phyloP scores from a whole-genome alignment of 2,329 filamentous ascomycete genomes.

The Didymella lethalis region DNA sequence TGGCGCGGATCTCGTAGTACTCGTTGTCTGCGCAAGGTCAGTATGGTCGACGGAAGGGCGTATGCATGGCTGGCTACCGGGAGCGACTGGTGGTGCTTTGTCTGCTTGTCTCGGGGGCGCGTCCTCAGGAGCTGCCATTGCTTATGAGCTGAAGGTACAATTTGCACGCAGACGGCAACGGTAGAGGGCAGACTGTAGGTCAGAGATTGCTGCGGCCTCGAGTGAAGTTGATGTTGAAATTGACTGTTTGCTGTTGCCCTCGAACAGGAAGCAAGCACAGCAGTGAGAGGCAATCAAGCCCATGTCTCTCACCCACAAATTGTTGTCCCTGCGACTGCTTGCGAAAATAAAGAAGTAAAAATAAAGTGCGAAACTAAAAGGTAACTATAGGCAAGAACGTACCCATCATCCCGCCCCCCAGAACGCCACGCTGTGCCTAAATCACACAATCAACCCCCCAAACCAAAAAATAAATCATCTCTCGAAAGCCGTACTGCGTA shows the following conservation, averaged over 20 bases:
- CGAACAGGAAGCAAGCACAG: background rate
- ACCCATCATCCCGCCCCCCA: background rate
- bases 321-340: background rate
- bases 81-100: no score
- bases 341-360: background rate
- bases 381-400: slow-evolving; percentile 4
- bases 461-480: background rate
- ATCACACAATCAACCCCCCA: slow-evolving; percentile 1
- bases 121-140: background rate
- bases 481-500: slow-evolving; percentile 14
- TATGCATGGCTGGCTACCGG: no score
- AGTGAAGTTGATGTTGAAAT: background rate
- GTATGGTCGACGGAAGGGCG: no score
- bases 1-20: slow-evolving; percentile 42
- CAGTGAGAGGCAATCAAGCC: background rate
- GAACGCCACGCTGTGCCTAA: slow-evolving; percentile 16
- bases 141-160: background rate
- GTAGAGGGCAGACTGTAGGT: no score
- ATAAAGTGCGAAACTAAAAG: background rate
- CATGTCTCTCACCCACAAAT: background rate
- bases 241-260: background rate
- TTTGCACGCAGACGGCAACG: background rate
- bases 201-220: no score
- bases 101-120: no score
- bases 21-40: slow-evolving; percentile 26